Evolutionary conservation across 78 protist species (phyloP), one percentile per base, ranked within the genome.

Genomic region (Chrysochromulina tobinii): DNA sequence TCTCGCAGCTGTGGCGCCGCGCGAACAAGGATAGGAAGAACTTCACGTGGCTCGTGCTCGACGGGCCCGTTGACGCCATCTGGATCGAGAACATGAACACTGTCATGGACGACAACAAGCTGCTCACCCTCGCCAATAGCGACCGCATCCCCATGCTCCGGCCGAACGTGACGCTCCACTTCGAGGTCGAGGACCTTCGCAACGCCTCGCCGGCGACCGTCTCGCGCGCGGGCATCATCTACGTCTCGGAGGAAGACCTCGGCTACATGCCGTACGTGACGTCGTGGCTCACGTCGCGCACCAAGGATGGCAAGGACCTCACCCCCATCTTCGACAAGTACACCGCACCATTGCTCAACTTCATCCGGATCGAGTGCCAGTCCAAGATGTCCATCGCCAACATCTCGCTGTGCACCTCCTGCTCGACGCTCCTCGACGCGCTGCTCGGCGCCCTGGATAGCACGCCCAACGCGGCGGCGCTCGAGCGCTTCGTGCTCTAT

Each of bases 171-270:
- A 92, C 93, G 92, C 87, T 94, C 55, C 57, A 94, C 81, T 96
- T 97, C 88, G 99, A 97, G 92, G 94, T 94, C 20, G 95, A 92
- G 55, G 89, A 94, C 90, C 93, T 97, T 27, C 94, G 79, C 77
- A 95, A 95, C 88, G 99, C 99, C 4, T 96, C 99, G 59, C 99
- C 99, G 0, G 99, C 99, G 23, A 97, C 99, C 7, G 98, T 97
- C 53, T 97, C 99, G 17, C 96, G 99, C 25, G 91, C 93, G 23
- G 98, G 98, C 15, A 94, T 96, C 90, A 87, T 97, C 69, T 97
- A 90, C 95, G 61, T 97, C 81, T 84, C 93, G 9, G 87, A 51
- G 8, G 1, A 89, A 21, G 93, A 53, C 4, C 94, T 96, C 0
- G 94, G 91, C 27, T 96, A 54, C 81, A 23, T 12, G 61, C 95